Percentiles rank a stretch among this genome's conserved stretches.
Conservation (phyloP, 495 filamentous ascomycete genomes). For the Ascobolus immersus region DNA sequence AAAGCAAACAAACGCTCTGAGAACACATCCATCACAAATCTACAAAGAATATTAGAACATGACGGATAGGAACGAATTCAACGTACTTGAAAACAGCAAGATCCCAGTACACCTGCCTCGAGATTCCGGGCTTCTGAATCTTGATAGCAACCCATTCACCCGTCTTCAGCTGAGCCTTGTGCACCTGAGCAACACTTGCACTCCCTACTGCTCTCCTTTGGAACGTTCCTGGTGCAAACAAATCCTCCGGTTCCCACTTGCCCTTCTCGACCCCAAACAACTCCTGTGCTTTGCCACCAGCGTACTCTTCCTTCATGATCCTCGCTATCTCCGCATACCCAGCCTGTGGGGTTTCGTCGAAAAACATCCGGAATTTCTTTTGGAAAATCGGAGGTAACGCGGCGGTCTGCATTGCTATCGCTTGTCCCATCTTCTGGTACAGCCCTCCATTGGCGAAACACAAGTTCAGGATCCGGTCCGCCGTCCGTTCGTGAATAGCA, state of each 20-base stretch:
- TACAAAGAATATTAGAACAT: too few species aligned
- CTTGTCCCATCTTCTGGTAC: slow-evolving; percentile 94
- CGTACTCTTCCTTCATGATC: slow-evolving; percentile 69
- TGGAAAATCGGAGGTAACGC: slow-evolving; percentile 83
- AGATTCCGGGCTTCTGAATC: slow-evolving; percentile 88
- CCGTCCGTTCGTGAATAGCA: slow-evolving; percentile 50
- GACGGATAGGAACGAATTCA: slow-evolving; percentile 6
- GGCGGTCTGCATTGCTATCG: slow-evolving; percentile 92
- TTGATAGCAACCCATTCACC: slow-evolving; percentile 69
- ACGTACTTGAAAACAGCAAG: slow-evolving; percentile 46
- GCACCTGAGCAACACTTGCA: slow-evolving; percentile 85
- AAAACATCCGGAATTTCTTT: slow-evolving; percentile 85
- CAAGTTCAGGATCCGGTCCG: slow-evolving; percentile 53
- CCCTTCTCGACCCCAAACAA: slow-evolving; percentile 33
- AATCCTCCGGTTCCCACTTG: slow-evolving; percentile 24
- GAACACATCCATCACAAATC: slow-evolving; percentile 50
- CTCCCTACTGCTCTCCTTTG: slow-evolving; percentile 65
- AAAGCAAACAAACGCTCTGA: slow-evolving; percentile 54
- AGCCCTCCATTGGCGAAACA: slow-evolving; percentile 69
- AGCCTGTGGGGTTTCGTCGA: slow-evolving; percentile 93
- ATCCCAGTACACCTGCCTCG: slow-evolving; percentile 71
- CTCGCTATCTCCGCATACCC: slow-evolving; percentile 66
- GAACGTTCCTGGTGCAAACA: slow-evolving; percentile 23
- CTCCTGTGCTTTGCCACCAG: slow-evolving; percentile 23
- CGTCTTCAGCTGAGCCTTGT: slow-evolving; percentile 67